Base-by-base conservation (phyloP, 1,284 basidiomycete species). In the Ceratobasidium sp. region DNA sequence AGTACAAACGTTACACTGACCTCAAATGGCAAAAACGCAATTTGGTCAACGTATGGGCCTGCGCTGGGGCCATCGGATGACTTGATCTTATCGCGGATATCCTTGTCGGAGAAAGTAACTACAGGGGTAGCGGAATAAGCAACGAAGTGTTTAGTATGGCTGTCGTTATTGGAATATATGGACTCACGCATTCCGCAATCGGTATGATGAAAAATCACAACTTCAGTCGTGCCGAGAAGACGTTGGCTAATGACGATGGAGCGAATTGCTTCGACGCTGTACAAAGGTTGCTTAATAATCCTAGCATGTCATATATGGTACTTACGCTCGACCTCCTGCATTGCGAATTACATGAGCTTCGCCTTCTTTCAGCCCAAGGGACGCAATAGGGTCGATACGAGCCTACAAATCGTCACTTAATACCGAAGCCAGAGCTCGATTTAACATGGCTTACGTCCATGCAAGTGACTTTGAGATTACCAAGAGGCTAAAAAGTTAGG, bases 331-430 rank as follows among this genome's bases (percentile, higher is more conserved):
- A 57, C 91, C 91, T 54, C 91, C 91, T 38, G 91, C 91, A 81
- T 92, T 92, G 28, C 91, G 87, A 78, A 93, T 92, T 70, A 92
- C 86, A 84, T 93, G 91, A 7, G 91, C 90, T 73, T 92, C 91
- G 67, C 92, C 91, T 78, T 91, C 87, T 46, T 90, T 85, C 67
- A 92, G 85, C 9, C 90, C 91, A 40, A 92, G 87, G 77, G 90
- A 87, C 9, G 87, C 86, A 56, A 88, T 88, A 28, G 90, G 89
- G 81, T 90, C 91, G 81, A 38, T 71, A 59, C 77, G 50, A 38
- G 54, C 59, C 23, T 67, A 76, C 46, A 5, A 33, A 44, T 62
- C 33, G 28, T 2, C 7, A 26, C 9, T 67, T 66, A 46, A 56
- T 48, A 23, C 23, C 2, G 7, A 23, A 54, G 23, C 13, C 28